Percentiles rank a stretch among this genome's conserved stretches.
phyloP scores from a whole-genome alignment of 768 basidiomycete species.

The Floccularia luteovirens region DNA sequence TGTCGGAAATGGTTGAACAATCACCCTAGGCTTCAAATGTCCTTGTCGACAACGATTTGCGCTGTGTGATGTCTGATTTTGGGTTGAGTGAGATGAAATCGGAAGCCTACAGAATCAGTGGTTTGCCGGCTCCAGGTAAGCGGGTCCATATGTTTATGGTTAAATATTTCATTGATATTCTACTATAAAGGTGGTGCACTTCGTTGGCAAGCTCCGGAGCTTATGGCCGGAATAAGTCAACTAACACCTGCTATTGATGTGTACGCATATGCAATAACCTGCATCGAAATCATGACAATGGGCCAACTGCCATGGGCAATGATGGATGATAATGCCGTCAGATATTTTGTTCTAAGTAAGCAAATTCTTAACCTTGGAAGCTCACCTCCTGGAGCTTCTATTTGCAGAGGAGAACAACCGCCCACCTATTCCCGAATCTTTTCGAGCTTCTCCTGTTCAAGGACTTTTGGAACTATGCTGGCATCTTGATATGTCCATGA shows the following conservation, averaged over 20 bases:
- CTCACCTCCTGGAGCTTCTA: no score
- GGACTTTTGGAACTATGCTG: slow-evolving; percentile 46
- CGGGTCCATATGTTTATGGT: slow-evolving; percentile 8
- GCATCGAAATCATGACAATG: slow-evolving; percentile 55
- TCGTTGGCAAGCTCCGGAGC: slow-evolving; percentile 68
- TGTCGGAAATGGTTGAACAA: neutral
- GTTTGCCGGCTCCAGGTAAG: slow-evolving; percentile 38
- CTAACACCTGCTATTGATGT: slow-evolving; percentile 55
- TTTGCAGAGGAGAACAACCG: slow-evolving; percentile 40
- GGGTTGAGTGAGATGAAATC: slow-evolving; percentile 76
- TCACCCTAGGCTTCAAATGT: slow-evolving; percentile 57
- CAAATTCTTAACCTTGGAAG: no score
- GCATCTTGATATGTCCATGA: slow-evolving; percentile 39
- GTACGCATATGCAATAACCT: slow-evolving; percentile 63
- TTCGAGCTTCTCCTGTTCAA: slow-evolving; percentile 23
- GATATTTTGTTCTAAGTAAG: slow-evolving; percentile 43
- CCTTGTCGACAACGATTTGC: slow-evolving; percentile 58
- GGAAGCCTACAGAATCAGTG: slow-evolving; percentile 58
- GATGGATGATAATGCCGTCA: slow-evolving; percentile 42
- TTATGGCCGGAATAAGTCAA: slow-evolving; percentile 38
- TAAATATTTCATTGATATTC: neutral
- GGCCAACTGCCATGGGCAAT: slow-evolving; percentile 54
- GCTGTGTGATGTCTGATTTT: slow-evolving; percentile 76
- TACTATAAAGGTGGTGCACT: slow-evolving; percentile 45
- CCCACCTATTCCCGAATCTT: slow-evolving; percentile 37